Evolutionary conservation across 2,329 filamentous ascomycete genomes (phyloP).

Genomic region (Cryphonectria japonica): DNA sequence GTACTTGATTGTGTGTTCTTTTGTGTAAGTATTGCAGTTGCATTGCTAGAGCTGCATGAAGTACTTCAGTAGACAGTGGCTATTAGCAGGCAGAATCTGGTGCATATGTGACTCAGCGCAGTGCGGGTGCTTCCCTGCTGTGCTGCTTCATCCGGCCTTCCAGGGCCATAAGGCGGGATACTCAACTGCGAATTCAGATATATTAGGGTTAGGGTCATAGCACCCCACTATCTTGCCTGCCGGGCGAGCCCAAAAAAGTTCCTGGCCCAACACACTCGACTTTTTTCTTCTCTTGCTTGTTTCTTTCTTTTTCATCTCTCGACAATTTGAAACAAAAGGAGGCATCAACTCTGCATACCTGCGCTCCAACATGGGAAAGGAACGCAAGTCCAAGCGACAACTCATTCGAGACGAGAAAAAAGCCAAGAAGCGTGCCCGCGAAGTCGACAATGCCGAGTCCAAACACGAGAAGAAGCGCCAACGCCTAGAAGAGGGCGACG

Average conservation of each 20-base stretch:
- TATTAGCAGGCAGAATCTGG: no score
- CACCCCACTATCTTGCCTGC: conserved; percentile 6
- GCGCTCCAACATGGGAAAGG: conserved; percentile 38
- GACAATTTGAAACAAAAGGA: neutral
- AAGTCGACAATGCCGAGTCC: conserved; percentile 36
- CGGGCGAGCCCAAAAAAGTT: conserved; percentile 13
- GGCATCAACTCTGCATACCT: neutral
- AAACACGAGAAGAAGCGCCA: conserved; percentile 35
- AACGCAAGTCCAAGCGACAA: conserved; percentile 43
- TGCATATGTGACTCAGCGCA: no score
- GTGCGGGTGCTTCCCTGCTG: no score
- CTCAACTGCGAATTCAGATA: no score
- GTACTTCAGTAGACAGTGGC: no score
- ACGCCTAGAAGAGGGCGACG: conserved; percentile 29
- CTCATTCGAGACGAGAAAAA: conserved; percentile 43
- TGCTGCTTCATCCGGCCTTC: no score
- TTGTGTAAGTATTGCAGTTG: no score
- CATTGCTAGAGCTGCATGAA: no score
- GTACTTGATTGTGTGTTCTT: no score
- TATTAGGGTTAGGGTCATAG: neutral
- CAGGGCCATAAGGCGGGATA: no score
- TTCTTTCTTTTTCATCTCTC: neutral
- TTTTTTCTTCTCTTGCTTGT: neutral
- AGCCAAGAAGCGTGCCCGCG: conserved; percentile 39
- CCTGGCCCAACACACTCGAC: neutral